Evolutionary conservation across 208 protist species (phyloP), one percentile per base, ranked within the genome.

Genomic region (Trypanosoma cruzi): DNA sequence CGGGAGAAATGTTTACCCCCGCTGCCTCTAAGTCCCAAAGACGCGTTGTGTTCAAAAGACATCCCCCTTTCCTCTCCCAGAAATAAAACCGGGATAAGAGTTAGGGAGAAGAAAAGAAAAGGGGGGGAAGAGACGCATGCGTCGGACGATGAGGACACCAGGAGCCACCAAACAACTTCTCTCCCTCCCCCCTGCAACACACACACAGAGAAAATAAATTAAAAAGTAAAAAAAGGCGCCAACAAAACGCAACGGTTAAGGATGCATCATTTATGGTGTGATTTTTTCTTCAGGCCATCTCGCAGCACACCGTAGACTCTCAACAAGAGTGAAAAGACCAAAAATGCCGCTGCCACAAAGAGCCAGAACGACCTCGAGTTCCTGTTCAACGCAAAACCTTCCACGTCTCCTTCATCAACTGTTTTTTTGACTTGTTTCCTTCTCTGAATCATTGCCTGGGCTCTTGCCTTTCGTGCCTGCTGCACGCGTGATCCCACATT

Each of bases 141-240:
- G 49, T 26, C 20, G 24, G 20, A 54, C 40, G 40, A 14, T 44
- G 8, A 44, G 40, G 18, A 16, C 8, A 44, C 1, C 40, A 87
- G 56, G 78, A 68, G 53, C 87, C 89, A 68, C 93, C 84, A 37
- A 95, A 71, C 44, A 89, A 89, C 20, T 89, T 75, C 16, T 86
- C 42, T 29, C 61, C 74, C n/a, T 92, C 81, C 26, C 85, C 80
- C 81, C 87, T 86, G 24, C 10, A 18, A 49, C 40, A 48, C 32
- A 62, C n/a, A 62, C n/a, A 62, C 32, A 37, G 4, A 22, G 31
- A 2, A 29, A 24, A 61, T 36, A 63, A 5, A 63, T 4, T 48
- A 48, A 63, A 20, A 49, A 59, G n/a, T 1, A 52, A 52, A 52
- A 8, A 26, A 52, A 52, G 6, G 24, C 4, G 24, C 6, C 32